Evolutionary conservation across 495 filamentous ascomycete species (phyloP), one percentile per base, ranked within the genome.

Genomic region (Bathelium albidoporum): DNA sequence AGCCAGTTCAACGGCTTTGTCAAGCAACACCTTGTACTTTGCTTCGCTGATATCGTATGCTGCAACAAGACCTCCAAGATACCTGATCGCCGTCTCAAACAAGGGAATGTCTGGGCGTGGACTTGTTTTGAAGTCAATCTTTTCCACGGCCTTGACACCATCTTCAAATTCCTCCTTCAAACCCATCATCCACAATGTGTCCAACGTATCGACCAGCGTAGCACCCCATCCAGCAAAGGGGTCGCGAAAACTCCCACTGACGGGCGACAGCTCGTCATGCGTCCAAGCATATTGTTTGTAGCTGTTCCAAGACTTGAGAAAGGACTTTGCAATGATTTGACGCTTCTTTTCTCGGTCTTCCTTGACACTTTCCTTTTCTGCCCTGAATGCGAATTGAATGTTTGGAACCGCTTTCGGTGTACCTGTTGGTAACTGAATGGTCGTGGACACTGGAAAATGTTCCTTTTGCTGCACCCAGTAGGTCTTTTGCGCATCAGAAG

Each of bases 161-260:
- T 92, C 89, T 59, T 91, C 84, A 72, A 97, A 98, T 67, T 97
- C 92, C 7, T 89, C 80, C 72, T 89, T 85, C 73, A 97, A 69
- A 9, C 85, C 91, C 91, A 97, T 96, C 63, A 98, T 94, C 91
- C 91, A 97, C 18, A 98, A 76, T 0, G 92, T 95, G 73, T 98
- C 94, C 41, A 98, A 77, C n/a, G 87, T 74, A 76, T 98, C 94
- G 3, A 98, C 91, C 64, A 98, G 71, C 1, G 94, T 97, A 2
- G 94, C 94, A 24, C 88, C 94, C 94, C 94, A 98, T 26, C 89
- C 90, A 72, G 87, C 91, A 70, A 98, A 98, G 0, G 92, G 89
- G 69, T 97, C 79, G 58, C 77, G 76, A 45, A 59, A 64, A 12
- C 63, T 62, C 11, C 75, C 76, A 10, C 73, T 74, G 1, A 77